Percentiles rank a stretch among this genome's conserved stretches.
Conservation (phyloP, 805 yeast genomes). For the Myxozyma monticola region DNA sequence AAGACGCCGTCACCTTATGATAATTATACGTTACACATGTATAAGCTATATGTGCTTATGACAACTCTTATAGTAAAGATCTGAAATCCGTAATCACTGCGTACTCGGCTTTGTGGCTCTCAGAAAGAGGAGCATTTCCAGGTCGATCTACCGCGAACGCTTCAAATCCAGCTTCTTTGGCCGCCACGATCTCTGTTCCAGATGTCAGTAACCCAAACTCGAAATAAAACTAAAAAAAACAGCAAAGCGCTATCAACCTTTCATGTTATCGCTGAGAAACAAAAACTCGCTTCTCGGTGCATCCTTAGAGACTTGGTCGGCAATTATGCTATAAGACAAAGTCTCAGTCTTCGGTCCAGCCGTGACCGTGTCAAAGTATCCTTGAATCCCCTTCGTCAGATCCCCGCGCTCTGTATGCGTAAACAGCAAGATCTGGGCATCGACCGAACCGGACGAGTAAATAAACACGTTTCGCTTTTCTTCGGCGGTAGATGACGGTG, state of each 20-base stretch:
- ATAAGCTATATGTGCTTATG: not conserved
- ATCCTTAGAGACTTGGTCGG: slow-evolving; percentile 36
- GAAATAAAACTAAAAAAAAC: not conserved
- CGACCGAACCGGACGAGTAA: slow-evolving; percentile 86
- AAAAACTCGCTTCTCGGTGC: slow-evolving; percentile 46
- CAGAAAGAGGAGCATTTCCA: slow-evolving; percentile 56
- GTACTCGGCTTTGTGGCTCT: slow-evolving; percentile 17
- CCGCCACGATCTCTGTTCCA: slow-evolving; percentile 67
- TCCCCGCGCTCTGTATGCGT: slow-evolving; percentile 58
- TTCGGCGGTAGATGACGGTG: slow-evolving; percentile 16
- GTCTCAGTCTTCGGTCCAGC: slow-evolving; percentile 69
- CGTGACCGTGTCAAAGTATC: slow-evolving; percentile 82
- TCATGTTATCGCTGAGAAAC: slow-evolving; percentile 78
- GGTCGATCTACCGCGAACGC: slow-evolving; percentile 65
- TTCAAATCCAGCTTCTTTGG: slow-evolving; percentile 60
- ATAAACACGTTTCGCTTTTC: slow-evolving; percentile 51
- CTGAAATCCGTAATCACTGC: slow-evolving; percentile 18
- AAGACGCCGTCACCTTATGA: too few species aligned
- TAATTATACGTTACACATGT: too few species aligned
- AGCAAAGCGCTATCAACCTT: slow-evolving; percentile 19
- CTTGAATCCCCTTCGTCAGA: slow-evolving; percentile 54
- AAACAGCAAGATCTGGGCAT: slow-evolving; percentile 81
- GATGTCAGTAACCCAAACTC: too few species aligned
- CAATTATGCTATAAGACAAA: slow-evolving; percentile 60
- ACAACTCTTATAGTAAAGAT: too few species aligned